Conservation (phyloP, 1,284 basidiomycete species). For the Salmacisia buchloeana region DNA sequence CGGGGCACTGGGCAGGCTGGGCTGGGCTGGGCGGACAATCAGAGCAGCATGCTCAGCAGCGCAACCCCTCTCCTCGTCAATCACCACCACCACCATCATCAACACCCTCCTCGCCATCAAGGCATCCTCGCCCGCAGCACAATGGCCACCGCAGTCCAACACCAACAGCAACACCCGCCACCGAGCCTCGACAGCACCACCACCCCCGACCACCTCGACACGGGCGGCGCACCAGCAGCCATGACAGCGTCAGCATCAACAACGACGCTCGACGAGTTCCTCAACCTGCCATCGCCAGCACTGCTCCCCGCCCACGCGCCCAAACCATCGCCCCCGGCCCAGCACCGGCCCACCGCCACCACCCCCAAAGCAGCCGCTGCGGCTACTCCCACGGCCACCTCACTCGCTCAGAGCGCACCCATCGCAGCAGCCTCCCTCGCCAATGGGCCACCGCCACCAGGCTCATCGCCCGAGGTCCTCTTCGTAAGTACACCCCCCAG, state of each 20-base stretch:
- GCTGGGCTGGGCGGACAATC: too few species aligned
- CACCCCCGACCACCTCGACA: too few species aligned
- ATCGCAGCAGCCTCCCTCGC: conserved; percentile 5
- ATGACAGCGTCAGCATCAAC: too few species aligned
- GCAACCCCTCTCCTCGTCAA: not conserved
- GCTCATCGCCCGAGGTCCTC: conserved; percentile 8
- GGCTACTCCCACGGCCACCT: not conserved
- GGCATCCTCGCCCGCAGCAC: not conserved
- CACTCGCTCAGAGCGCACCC: not conserved
- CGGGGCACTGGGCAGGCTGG: too few species aligned
- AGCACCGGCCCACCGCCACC: not conserved
- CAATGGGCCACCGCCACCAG: not conserved
- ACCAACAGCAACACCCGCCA: not conserved
- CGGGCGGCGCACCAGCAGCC: too few species aligned
- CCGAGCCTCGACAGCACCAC: not conserved
- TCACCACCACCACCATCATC: not conserved
- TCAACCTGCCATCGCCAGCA: not conserved
- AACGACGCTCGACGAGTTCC: not conserved
- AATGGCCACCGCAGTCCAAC: conserved; percentile 6
- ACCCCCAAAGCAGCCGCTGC: not conserved
- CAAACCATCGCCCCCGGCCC: not conserved
- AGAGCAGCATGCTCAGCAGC: not conserved
- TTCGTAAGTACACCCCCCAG: not conserved
- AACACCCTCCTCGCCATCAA: not conserved
- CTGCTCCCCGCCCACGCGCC: not conserved